Conservation (phyloP, 2,329 filamentous ascomycete genomes). For the Akanthomyces uredinophilus region DNA sequence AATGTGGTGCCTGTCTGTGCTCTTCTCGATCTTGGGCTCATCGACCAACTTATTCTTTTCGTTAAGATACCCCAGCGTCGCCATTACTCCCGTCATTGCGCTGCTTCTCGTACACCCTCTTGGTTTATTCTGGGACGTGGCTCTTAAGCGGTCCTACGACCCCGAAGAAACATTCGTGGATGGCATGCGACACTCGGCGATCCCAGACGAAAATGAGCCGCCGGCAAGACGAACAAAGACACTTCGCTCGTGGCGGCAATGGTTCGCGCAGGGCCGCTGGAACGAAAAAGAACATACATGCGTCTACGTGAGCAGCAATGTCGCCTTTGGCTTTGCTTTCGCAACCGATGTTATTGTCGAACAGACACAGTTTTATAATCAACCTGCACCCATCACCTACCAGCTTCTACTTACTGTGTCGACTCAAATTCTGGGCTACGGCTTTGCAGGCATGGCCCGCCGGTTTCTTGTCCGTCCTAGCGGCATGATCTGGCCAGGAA, state of each 20-base stretch:
- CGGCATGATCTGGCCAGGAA: conserved; percentile 89
- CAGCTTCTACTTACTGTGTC: conserved; percentile 79
- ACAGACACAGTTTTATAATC: conserved; percentile 83
- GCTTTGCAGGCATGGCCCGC: conserved; percentile 76
- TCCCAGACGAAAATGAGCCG: conserved; percentile 19
- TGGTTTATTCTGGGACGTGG: conserved; percentile 71
- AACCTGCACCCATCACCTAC: conserved; percentile 70
- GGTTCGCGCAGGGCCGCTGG: conserved; percentile 76
- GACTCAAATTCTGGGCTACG: conserved; percentile 81
- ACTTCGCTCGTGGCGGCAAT: conserved; percentile 53
- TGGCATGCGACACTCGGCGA: conserved; percentile 35
- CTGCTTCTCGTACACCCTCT: conserved; percentile 79
- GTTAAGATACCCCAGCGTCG: conserved; percentile 82
- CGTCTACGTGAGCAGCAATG: conserved; percentile 85
- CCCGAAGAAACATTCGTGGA: conserved; percentile 44
- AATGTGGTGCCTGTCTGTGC: conserved; percentile 77
- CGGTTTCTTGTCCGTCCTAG: conserved; percentile 78
- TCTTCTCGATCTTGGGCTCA: conserved; percentile 77
- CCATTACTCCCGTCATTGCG: conserved; percentile 84
- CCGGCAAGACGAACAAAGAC: conserved; percentile 22
- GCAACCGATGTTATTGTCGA: conserved; percentile 88
- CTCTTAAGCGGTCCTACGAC: conserved; percentile 59
- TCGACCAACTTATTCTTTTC: conserved; percentile 87
- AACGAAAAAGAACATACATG: conserved; percentile 87
- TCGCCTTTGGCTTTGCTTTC: conserved; percentile 85